phyloP scores from a whole-genome alignment of 2,329 filamentous ascomycete genomes.

The Rutstroemia sp. region DNA sequence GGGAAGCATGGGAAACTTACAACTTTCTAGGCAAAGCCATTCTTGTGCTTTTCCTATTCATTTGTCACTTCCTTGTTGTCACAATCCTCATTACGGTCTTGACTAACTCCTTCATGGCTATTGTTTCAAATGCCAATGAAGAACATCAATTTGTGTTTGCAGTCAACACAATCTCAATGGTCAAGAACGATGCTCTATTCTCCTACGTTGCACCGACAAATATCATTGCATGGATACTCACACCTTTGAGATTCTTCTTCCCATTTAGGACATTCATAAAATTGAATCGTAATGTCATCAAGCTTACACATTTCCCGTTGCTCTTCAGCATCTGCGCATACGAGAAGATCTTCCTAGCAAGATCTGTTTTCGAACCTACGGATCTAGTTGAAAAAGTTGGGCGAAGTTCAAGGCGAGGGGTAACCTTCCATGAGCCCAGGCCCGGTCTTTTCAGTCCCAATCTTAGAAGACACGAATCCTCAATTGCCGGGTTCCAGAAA shows the following conservation, averaged over 20 bases:
- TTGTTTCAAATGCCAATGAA: conserved; percentile 87
- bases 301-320: conserved; percentile 81
- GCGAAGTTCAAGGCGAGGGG: conserved; percentile 40
- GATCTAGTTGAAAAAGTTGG: conserved; percentile 73
- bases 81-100: conserved; percentile 94
- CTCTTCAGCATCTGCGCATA: conserved; percentile 83
- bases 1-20: conserved; percentile 74
- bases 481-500: conserved; percentile 81
- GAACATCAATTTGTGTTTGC: conserved; percentile 92
- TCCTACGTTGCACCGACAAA: conserved; percentile 90
- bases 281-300: conserved; percentile 86
- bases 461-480: conserved; percentile 71
- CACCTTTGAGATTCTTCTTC: conserved; percentile 74
- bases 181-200: conserved; percentile 95
- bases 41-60: conserved; percentile 78
- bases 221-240: conserved; percentile 82
- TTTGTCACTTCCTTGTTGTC: conserved; percentile 91
- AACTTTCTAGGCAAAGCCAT: conserved; percentile 71
- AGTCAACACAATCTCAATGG: conserved; percentile 95
- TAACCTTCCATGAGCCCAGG: conserved; percentile 47
- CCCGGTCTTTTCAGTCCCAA: conserved; percentile 67
- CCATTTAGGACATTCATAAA: conserved; percentile 75
- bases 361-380: conserved; percentile 71
- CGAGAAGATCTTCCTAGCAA: conserved; percentile 71
- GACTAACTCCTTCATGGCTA: conserved; percentile 92